Evolutionary conservation across 2,329 filamentous ascomycete genomes (phyloP), one percentile per base, ranked within the genome.

Genomic region (Plenodomus biglobosus): DNA sequence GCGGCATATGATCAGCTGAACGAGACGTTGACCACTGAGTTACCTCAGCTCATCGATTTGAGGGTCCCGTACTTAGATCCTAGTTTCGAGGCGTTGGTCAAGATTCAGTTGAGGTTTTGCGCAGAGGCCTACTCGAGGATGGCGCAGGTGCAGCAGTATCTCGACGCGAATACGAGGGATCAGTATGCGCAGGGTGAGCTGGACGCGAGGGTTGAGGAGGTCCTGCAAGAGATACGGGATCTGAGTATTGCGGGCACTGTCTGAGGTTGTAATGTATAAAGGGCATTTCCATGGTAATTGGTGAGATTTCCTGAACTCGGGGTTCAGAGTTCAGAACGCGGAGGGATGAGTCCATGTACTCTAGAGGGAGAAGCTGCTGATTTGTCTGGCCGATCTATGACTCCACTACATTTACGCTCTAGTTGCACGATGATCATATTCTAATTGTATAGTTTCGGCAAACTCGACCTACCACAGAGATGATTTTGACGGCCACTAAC

Each of bases 81-180:
- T 0, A 92, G 86, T 53, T 99, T 99, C 69, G 94, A 99, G 75
- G 94, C 95, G 0, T 84, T 99, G 43, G 94, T 99, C 72, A 99
- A 99, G 80, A 99, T 99, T 60, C 94, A 99, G 77, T 75, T 99
- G 65, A 83, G 94, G 32, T 99, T 99, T 78, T 99, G 95, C 67
- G 94, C 95, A 7, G 94, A 99, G 76, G 94, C 94, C 1, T 99
- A 99, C 75, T 92, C 86, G 53, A 82, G 94, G 40, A 99, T 99
- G 94, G 94, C 95, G 20, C 95, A 99, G 77, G 95, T 99, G 48
- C 94, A 99, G 77, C 94, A 99, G 76, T 97, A 96, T 72, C 80
- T 99, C 24, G 94, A 97, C 70, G 88, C 92, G 22, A 91, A 96
- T 68, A 97, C 92, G 43, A 83, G 94, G 72, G 94, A 99, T 58